Conservation (phyloP, 2,329 filamentous ascomycete species). For the Parasarocladium wereldwijsianum region DNA sequence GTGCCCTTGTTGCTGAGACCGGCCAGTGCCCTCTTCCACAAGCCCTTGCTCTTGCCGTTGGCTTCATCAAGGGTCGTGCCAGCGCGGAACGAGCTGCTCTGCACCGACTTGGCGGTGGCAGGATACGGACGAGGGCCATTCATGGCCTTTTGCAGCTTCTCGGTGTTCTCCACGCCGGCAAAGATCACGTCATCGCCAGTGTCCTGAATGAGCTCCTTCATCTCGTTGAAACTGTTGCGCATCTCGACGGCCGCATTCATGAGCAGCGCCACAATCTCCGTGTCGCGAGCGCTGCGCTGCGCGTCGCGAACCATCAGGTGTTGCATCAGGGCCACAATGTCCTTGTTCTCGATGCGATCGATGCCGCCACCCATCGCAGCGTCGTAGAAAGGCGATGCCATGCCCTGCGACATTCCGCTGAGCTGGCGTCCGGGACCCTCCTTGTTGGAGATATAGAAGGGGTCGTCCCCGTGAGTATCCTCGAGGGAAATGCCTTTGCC, state of each 20-base stretch:
- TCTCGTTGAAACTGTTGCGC: slow-evolving; percentile 89
- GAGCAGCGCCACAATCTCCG: slow-evolving; percentile 86
- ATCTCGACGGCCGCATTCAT: slow-evolving; percentile 92
- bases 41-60: slow-evolving; percentile 70
- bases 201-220: slow-evolving; percentile 82
- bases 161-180: slow-evolving; percentile 74
- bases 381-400: slow-evolving; percentile 82
- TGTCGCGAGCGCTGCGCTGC: slow-evolving; percentile 88
- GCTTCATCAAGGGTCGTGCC: slow-evolving; percentile 38
- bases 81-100: slow-evolving; percentile 39
- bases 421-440: slow-evolving; percentile 46
- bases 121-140: slow-evolving; percentile 74
- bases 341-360: slow-evolving; percentile 86
- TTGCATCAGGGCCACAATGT: slow-evolving; percentile 95
- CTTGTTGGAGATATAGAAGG: slow-evolving; percentile 42
- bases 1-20: slow-evolving; percentile 77
- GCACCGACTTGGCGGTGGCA: slow-evolving; percentile 43
- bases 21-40: slow-evolving; percentile 90
- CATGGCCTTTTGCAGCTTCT: slow-evolving; percentile 69
- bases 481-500: slow-evolving; percentile 41
- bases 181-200: slow-evolving; percentile 76
- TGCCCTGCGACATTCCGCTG: slow-evolving; percentile 84
- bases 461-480: slow-evolving; percentile 43
- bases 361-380: slow-evolving; percentile 75
- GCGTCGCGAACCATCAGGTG: slow-evolving; percentile 96